phyloP scores from a whole-genome alignment of 2,329 filamentous ascomycete species.

The Beauveria caledonica region DNA sequence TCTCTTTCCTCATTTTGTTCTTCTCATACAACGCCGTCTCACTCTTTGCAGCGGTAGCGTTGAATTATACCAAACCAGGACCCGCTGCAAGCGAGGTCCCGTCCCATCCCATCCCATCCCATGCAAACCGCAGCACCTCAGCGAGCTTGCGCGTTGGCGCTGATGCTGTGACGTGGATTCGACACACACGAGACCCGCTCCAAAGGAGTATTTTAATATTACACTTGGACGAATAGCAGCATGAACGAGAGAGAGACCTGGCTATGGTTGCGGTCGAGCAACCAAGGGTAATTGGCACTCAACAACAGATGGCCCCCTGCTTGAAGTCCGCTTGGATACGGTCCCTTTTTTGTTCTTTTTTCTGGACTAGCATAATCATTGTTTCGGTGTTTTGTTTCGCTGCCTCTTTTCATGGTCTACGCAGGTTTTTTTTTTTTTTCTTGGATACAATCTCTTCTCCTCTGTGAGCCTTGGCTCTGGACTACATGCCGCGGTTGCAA shows the following conservation, averaged over 20 bases:
- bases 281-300: too few species aligned
- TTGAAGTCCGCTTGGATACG: too few species aligned
- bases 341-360: neutral
- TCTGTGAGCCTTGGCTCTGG: neutral
- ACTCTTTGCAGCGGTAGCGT: neutral
- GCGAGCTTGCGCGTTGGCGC: neutral
- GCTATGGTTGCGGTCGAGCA: too few species aligned
- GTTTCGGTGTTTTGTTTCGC: neutral
- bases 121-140: neutral
- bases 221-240: too few species aligned
- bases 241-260: too few species aligned
- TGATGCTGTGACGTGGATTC: neutral
- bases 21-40: too few species aligned
- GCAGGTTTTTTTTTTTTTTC: neutral
- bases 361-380: neutral
- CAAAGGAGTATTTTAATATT: neutral
- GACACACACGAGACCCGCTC: neutral
- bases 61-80: neutral
- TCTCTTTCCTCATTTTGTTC: neutral
- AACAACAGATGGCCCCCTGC: too few species aligned
- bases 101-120: neutral
- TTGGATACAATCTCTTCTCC: neutral
- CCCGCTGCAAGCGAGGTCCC: neutral
- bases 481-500: neutral
- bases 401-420: too few species aligned